Percentiles rank a stretch among this genome's conserved stretches.
Evolutionary conservation across 148 eudicot species (phyloP).

Genomic region (Selenicereus undatus): DNA sequence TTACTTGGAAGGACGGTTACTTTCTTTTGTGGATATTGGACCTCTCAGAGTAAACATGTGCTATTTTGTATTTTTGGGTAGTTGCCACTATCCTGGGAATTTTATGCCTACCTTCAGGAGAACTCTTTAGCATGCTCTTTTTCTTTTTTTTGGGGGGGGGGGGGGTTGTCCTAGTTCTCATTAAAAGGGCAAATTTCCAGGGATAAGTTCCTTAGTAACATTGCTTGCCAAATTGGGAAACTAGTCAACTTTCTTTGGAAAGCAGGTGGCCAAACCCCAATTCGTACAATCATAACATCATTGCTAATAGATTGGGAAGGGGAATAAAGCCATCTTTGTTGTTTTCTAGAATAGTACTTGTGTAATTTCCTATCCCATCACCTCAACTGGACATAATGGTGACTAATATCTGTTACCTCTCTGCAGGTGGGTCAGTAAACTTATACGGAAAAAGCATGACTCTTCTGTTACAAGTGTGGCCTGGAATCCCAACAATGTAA

Average conservation of each 20-base stretch:
- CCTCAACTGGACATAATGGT: background rate
- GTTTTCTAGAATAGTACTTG: background rate
- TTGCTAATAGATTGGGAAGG: background rate
- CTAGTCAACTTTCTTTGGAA: background rate
- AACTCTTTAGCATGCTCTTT: too few species aligned
- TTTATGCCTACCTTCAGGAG: too few species aligned
- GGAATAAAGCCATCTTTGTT: background rate
- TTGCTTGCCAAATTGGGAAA: background rate
- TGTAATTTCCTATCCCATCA: constrained; percentile 4
- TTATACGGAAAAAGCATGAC: constrained; percentile 88
- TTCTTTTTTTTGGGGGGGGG: too few species aligned
- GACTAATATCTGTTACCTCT: constrained; percentile 11
- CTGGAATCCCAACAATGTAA: constrained; percentile 97
- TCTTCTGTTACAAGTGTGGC: constrained; percentile 97
- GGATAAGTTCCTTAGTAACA: too few species aligned
- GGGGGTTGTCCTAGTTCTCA: too few species aligned
- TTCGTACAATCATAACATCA: background rate
- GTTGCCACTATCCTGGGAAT: too few species aligned
- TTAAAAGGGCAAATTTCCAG: too few species aligned
- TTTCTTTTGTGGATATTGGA: too few species aligned
- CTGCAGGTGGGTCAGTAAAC: constrained; percentile 99
- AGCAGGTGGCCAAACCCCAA: background rate
- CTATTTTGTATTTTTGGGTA: too few species aligned
- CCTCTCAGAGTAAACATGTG: too few species aligned
- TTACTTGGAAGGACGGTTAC: too few species aligned